Evolutionary conservation across 2,329 filamentous ascomycete genomes (phyloP).

Genomic region (Cryphonectria parasitica): DNA sequence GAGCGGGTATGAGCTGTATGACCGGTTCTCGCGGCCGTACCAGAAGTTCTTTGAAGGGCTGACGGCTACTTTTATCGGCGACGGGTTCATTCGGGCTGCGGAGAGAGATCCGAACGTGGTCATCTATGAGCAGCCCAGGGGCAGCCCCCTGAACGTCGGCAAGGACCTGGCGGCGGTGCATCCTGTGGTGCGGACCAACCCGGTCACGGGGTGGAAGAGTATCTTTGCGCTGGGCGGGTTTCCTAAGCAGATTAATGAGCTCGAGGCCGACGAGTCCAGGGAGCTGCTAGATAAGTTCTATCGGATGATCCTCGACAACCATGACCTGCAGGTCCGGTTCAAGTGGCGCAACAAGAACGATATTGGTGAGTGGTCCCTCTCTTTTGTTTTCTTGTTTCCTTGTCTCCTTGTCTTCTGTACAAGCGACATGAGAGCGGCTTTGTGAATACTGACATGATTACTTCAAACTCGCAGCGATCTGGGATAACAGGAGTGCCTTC

Average conservation of each 20-base stretch:
- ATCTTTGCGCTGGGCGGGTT: conserved; percentile 35
- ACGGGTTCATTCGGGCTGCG: conserved; percentile 44
- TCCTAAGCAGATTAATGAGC: conserved; percentile 34
- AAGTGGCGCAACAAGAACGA: conserved; percentile 30
- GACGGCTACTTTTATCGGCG: conserved; percentile 50
- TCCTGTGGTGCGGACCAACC: conserved; percentile 37
- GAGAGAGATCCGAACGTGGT: conserved; percentile 34
- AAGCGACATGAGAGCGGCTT: neutral
- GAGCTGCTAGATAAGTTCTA: conserved; percentile 28
- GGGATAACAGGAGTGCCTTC: conserved; percentile 30
- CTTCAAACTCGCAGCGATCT: conserved; percentile 16
- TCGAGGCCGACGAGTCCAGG: conserved; percentile 27
- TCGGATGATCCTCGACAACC: conserved; percentile 22
- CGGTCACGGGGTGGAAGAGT: conserved; percentile 37
- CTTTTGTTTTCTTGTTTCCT: too few relatives aligned
- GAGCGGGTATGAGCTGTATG: conserved; percentile 64
- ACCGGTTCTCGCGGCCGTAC: conserved; percentile 55
- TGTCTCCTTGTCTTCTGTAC: too few relatives aligned
- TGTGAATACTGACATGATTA: neutral
- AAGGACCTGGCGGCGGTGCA: conserved; percentile 33
- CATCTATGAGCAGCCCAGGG: conserved; percentile 41
- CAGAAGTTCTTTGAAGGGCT: conserved; percentile 56
- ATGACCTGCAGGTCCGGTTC: conserved; percentile 29
- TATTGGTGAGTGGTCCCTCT: conserved; percentile 20
- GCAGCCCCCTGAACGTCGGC: conserved; percentile 31